Conservation (phyloP, 257 asterid genomes). For the Petrea volubilis region DNA sequence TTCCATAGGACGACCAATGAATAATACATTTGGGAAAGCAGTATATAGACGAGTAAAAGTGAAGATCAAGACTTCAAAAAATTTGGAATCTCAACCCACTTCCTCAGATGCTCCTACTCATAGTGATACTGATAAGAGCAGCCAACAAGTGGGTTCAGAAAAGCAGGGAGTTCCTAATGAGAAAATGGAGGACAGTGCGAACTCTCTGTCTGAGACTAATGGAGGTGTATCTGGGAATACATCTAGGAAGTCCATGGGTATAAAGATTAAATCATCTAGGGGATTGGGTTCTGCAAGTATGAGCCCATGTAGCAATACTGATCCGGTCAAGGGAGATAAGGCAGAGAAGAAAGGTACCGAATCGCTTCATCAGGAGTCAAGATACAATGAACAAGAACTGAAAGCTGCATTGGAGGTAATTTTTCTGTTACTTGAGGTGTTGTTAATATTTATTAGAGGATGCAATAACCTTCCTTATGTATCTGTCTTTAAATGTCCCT, state of each 20-base stretch:
- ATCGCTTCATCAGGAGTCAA: constrained; percentile 42
- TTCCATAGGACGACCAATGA: constrained; percentile 43
- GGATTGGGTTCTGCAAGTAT: constrained; percentile 73
- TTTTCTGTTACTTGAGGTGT: constrained; percentile 12
- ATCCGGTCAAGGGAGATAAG: constrained; percentile 57
- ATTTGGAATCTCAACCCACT: constrained; percentile 56
- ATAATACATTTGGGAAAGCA: constrained; percentile 51
- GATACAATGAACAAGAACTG: constrained; percentile 68
- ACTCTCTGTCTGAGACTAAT: constrained; percentile 75
- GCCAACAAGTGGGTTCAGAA: constrained; percentile 58
- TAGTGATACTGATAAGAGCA: constrained; percentile 77
- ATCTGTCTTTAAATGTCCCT: constrained; percentile 19
- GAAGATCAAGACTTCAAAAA: constrained; percentile 74
- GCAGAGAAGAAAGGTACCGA: constrained; percentile 57
- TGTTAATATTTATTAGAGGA: constrained; percentile 6
- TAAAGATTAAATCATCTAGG: constrained; percentile 76
- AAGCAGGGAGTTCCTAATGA: constrained; percentile 52
- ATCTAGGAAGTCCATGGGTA: constrained; percentile 56
- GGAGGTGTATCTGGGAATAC: constrained; percentile 40
- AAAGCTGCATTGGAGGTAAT: constrained; percentile 80
- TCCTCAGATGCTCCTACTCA: constrained; percentile 61
- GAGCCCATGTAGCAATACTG: constrained; percentile 85
- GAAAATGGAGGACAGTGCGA: constrained; percentile 82
- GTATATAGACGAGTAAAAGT: constrained; percentile 89
- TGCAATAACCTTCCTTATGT: constrained; percentile 4